phyloP scores from a whole-genome alignment of 2,329 filamentous ascomycete genomes.

The Bipolaris cookei region DNA sequence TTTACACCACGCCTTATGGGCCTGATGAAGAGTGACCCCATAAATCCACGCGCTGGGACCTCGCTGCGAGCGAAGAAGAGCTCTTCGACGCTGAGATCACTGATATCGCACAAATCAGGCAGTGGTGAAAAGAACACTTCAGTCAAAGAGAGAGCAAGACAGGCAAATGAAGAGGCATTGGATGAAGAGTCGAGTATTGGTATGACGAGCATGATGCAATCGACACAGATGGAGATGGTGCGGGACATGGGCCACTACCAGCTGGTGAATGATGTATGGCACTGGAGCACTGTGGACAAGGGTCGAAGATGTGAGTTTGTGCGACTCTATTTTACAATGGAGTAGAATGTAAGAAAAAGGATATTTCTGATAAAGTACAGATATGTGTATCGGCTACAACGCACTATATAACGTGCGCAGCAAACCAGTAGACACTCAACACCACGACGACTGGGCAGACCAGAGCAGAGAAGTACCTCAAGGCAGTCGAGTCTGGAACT shows the following conservation, averaged over 20 bases:
- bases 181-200: constrained; percentile 47
- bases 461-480: constrained; percentile 51
- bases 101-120: constrained; percentile 37
- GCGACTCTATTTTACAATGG: neutral
- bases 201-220: constrained; percentile 46
- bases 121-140: constrained; percentile 30
- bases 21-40: constrained; percentile 66
- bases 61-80: constrained; percentile 36
- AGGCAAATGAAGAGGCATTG: constrained; percentile 20
- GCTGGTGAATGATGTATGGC: constrained; percentile 73
- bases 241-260: constrained; percentile 59
- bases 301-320: constrained; percentile 64
- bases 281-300: constrained; percentile 76
- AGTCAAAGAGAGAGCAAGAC: constrained; percentile 17
- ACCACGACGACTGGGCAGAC: constrained; percentile 32
- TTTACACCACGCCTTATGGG: constrained; percentile 71
- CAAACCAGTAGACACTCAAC: constrained; percentile 19
- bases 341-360: neutral
- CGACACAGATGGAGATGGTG: constrained; percentile 45
- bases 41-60: constrained; percentile 32
- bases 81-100: constrained; percentile 39
- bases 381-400: constrained; percentile 75
- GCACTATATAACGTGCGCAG: constrained; percentile 59
- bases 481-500: constrained; percentile 69
- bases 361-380: constrained; percentile 48